Evolutionary conservation across 2,329 filamentous ascomycete genomes (phyloP).

Genomic region (Bipolaris gigantea): DNA sequence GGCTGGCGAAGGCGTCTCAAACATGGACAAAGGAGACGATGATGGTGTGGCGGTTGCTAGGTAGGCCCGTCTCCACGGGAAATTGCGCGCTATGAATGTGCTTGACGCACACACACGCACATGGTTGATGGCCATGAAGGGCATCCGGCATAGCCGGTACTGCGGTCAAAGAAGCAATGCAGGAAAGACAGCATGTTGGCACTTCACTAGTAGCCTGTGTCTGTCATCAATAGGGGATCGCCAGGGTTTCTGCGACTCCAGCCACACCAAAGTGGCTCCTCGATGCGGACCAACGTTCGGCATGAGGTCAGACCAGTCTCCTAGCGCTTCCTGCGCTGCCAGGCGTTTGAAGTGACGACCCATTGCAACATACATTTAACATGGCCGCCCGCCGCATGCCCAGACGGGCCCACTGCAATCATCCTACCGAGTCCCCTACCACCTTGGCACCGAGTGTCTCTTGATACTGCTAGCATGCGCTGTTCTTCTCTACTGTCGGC

Average conservation of each 20-base stretch:
- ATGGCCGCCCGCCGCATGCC: slow-evolving; percentile 10
- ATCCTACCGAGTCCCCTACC: background rate
- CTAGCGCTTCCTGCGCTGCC: slow-evolving; percentile 14
- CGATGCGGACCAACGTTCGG: slow-evolving; percentile 7
- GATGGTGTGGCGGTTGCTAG: slow-evolving; percentile 7
- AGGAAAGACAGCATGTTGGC: background rate
- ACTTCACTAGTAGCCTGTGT: background rate
- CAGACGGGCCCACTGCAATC: slow-evolving; percentile 1
- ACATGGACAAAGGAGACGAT: slow-evolving; percentile 1
- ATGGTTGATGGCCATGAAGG: background rate
- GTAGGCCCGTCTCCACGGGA: slow-evolving; percentile 1
- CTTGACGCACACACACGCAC: background rate
- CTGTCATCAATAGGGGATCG: slow-evolving; percentile 8
- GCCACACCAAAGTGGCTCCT: slow-evolving; percentile 17
- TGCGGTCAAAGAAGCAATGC: background rate
- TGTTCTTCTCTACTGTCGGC: slow-evolving; percentile 30
- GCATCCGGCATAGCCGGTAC: slow-evolving; percentile 5
- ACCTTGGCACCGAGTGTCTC: background rate
- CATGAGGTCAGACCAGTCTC: slow-evolving; percentile 18
- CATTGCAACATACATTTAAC: no score
- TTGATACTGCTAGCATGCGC: slow-evolving; percentile 28
- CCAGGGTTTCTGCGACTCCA: slow-evolving; percentile 10
- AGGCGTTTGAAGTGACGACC: no score
- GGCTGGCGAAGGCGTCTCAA: background rate
- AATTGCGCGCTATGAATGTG: slow-evolving; percentile 5